Percentiles rank a stretch among this genome's conserved stretches.
These are phyloP conservation scores for Arthrobotrys sphaeroides DNA, from an alignment of 2,329 filamentous ascomycete species.

Conservation along the genomic window DNA sequence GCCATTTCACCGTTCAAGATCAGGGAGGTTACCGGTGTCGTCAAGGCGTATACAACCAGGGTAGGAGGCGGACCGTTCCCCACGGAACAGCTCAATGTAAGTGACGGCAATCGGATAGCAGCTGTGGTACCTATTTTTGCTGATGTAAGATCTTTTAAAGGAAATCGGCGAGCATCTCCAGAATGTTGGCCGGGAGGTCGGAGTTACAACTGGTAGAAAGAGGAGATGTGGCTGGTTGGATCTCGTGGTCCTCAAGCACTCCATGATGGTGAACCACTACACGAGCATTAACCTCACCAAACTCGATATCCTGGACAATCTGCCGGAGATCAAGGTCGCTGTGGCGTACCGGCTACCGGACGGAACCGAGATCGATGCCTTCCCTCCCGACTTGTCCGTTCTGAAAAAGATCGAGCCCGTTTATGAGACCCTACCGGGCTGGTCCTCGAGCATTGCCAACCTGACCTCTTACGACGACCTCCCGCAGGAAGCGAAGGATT, in stretches of 20 bases:
- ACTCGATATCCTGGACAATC: constrained; percentile 77
- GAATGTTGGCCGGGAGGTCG: constrained; percentile 65
- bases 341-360: constrained; percentile 71
- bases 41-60: constrained; percentile 74
- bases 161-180: constrained; percentile 66
- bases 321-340: constrained; percentile 78
- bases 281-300: constrained; percentile 70
- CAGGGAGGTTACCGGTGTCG: constrained; percentile 71
- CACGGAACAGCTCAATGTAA: constrained; percentile 69
- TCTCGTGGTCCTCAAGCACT: constrained; percentile 75
- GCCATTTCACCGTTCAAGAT: constrained; percentile 71
- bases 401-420: constrained; percentile 71
- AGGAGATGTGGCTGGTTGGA: constrained; percentile 64
- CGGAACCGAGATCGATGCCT: constrained; percentile 68
- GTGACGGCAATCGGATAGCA: background rate
- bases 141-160: constrained; percentile 45
- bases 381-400: constrained; percentile 71
- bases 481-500: constrained; percentile 71
- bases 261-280: constrained; percentile 73
- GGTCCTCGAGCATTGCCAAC: constrained; percentile 71
- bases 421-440: constrained; percentile 75
- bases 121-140: background rate
- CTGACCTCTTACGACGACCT: constrained; percentile 71
- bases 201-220: constrained; percentile 61
- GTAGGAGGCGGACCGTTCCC: constrained; percentile 73